Percentiles rank a stretch among this genome's conserved stretches.
phyloP scores from a whole-genome alignment of 2,329 filamentous ascomycete species.

The Allantophomopsis cytisporea region DNA sequence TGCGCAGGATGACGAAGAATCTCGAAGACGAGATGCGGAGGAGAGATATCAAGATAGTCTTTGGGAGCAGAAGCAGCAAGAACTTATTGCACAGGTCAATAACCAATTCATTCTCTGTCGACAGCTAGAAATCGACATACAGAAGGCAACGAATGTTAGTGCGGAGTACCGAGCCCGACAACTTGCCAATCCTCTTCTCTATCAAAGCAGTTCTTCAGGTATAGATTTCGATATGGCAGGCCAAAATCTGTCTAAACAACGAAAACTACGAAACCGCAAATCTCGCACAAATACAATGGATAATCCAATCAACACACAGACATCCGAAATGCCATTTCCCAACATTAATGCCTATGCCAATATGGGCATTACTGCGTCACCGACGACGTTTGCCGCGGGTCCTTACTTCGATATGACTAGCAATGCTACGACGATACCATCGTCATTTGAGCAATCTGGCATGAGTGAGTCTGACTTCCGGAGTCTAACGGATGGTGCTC shows the following conservation, averaged over 20 bases:
- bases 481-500: conserved; percentile 47
- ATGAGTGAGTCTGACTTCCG: conserved; percentile 51
- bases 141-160: conserved; percentile 7
- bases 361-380: conserved; percentile 24
- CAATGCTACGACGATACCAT: conserved; percentile 14
- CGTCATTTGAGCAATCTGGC: conserved; percentile 20
- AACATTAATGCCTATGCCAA: conserved; percentile 26
- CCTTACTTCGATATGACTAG: conserved; percentile 25
- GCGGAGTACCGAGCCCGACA: conserved; percentile 9
- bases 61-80: conserved; percentile 16
- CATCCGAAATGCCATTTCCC: conserved; percentile 20
- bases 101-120: conserved; percentile 8
- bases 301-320: conserved; percentile 10
- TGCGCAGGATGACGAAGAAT: conserved; percentile 40
- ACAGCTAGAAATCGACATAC: conserved; percentile 10
- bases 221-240: conserved; percentile 17
- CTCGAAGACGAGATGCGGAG: conserved; percentile 11
- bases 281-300: conserved; percentile 22
- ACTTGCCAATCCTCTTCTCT: conserved; percentile 13
- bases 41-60: conserved; percentile 16
- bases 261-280: conserved; percentile 22
- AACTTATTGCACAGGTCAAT: conserved; percentile 11
- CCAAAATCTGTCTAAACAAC: conserved; percentile 19
- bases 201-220: conserved; percentile 18
- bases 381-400: conserved; percentile 32